Conservation (phyloP, 139 green algal species). For the Ostreobium quekettii region DNA sequence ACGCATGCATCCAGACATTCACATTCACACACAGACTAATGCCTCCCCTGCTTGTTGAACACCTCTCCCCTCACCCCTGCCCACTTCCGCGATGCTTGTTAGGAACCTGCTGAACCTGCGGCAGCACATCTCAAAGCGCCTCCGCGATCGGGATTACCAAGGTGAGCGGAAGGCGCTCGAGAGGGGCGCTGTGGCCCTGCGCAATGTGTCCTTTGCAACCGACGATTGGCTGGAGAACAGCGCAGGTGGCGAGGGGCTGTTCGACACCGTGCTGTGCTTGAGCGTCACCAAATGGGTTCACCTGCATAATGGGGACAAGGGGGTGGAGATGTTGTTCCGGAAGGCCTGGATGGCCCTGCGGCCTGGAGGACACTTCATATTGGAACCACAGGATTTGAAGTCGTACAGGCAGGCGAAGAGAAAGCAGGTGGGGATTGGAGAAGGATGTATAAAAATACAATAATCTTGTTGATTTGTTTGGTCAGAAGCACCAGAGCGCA, state of each 20-base stretch:
- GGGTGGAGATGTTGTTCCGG: neutral
- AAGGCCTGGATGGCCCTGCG: neutral
- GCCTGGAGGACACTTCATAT: neutral
- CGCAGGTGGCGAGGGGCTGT: neutral
- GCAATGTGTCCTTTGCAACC: neutral
- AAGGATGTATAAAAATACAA: too few species aligned
- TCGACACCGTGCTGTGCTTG: slow-evolving; percentile 1
- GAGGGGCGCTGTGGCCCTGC: neutral
- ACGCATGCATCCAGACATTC: too few species aligned
- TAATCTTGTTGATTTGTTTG: too few species aligned
- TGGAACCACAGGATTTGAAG: neutral
- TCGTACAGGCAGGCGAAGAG: neutral
- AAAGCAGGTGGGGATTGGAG: slow-evolving; percentile 9
- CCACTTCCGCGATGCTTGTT: too few species aligned
- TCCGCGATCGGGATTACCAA: neutral
- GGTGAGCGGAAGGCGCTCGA: neutral
- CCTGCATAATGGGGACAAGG: slow-evolving; percentile 13
- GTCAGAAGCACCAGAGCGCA: too few species aligned
- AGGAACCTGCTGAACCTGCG: neutral
- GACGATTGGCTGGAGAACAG: neutral
- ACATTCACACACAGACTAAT: too few species aligned
- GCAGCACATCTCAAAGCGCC: neutral
- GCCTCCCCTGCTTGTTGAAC: too few species aligned
- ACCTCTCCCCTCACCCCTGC: too few species aligned
- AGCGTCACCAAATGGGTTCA: slow-evolving; percentile 17